Evolutionary conservation across 2,329 filamentous ascomycete species (phyloP).

Genomic region (Parastagonospora nodorum): DNA sequence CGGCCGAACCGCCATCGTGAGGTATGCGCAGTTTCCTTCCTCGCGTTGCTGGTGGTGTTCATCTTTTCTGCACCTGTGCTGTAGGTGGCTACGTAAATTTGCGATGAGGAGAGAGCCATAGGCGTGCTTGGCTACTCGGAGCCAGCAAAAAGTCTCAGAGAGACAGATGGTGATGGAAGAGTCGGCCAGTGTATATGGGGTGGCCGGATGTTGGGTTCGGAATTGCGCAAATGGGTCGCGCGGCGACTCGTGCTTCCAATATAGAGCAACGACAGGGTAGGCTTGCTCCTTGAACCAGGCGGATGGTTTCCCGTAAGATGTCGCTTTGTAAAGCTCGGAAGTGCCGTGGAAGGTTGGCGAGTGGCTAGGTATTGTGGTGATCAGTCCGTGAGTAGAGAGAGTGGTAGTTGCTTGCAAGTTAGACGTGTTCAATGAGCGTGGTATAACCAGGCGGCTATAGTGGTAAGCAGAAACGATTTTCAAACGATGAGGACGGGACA

Average conservation of each 20-base stretch:
- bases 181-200: constrained; percentile 7
- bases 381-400: constrained; percentile 18
- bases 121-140: constrained; percentile 7
- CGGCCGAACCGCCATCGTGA: constrained; percentile 47
- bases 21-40: constrained; percentile 27
- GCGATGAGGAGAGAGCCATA: constrained; percentile 21
- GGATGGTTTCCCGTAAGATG: neutral
- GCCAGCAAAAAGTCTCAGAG: constrained; percentile 5
- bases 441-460: constrained; percentile 26
- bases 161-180: constrained; percentile 2
- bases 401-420: constrained; percentile 12
- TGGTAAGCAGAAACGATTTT: constrained; percentile 31
- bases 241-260: constrained; percentile 6
- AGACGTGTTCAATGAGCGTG: constrained; percentile 35
- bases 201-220: neutral
- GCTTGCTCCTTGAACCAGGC: constrained; percentile 8
- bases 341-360: neutral
- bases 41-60: constrained; percentile 23
- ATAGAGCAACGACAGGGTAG: constrained; percentile 14
- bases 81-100: constrained; percentile 18
- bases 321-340: no score
- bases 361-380: constrained; percentile 13
- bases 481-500: constrained; percentile 46
- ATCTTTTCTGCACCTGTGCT: constrained; percentile 32
- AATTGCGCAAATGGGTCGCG: constrained; percentile 13